These are phyloP conservation scores for Pseudozyma sp. DNA, from an alignment of 1,284 basidiomycete species.

Conservation along the genomic window DNA sequence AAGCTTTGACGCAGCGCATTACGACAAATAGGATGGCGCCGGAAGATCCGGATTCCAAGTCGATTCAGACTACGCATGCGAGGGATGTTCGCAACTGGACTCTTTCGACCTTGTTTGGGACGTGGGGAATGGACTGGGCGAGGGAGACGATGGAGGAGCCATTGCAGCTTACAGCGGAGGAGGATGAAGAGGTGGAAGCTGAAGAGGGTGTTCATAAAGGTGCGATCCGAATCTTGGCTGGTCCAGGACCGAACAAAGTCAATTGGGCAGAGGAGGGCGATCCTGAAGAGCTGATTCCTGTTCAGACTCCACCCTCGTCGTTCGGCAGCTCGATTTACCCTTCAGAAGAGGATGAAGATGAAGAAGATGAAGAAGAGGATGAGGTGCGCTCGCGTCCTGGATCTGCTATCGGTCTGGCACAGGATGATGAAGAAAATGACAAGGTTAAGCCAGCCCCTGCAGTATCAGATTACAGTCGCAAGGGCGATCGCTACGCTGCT, in stretches of 20 bases:
- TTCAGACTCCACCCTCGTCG: slow-evolving; percentile 51
- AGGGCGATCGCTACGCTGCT: slow-evolving; percentile 42
- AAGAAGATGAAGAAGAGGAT: slow-evolving; percentile 41
- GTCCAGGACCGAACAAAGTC: slow-evolving; percentile 40
- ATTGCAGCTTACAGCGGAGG: not conserved
- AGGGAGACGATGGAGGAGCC: slow-evolving; percentile 55
- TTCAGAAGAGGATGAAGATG: slow-evolving; percentile 27
- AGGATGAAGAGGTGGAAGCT: slow-evolving; percentile 13
- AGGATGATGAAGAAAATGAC: slow-evolving; percentile 14
- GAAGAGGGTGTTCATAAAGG: not conserved
- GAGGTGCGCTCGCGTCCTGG: slow-evolving; percentile 46
- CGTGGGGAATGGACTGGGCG: slow-evolving; percentile 62
- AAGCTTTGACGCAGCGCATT: slow-evolving; percentile 38
- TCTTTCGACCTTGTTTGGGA: slow-evolving; percentile 49
- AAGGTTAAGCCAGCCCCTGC: slow-evolving; percentile 52
- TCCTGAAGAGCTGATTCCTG: slow-evolving; percentile 59
- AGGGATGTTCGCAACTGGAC: slow-evolving; percentile 48
- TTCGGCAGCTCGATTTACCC: slow-evolving; percentile 44
- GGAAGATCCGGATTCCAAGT: slow-evolving; percentile 57
- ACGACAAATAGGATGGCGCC: slow-evolving; percentile 31
- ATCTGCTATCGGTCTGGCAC: slow-evolving; percentile 29
- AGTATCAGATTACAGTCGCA: slow-evolving; percentile 51
- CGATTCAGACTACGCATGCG: slow-evolving; percentile 42
- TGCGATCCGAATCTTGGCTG: slow-evolving; percentile 32
- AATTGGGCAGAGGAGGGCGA: slow-evolving; percentile 51